These are phyloP conservation scores for Saprolegnia diclina DNA, from an alignment of 352 stramenopile genomes.

Conservation along the genomic window DNA sequence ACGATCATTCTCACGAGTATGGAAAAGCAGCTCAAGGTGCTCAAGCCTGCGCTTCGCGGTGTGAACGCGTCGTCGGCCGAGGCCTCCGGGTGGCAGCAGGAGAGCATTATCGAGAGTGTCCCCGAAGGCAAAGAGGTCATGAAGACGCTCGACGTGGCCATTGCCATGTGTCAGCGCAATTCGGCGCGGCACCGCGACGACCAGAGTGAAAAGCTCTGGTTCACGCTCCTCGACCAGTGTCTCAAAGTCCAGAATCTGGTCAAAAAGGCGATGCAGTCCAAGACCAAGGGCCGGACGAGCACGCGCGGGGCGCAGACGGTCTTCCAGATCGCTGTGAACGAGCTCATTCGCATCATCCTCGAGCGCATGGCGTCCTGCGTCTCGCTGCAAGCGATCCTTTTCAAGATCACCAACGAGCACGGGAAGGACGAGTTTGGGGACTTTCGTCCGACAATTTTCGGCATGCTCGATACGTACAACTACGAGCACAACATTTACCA, in stretches of 20 bases:
- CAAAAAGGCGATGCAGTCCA: conserved; percentile 80
- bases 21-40: conserved; percentile 88
- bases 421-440: conserved; percentile 90
- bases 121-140: conserved; percentile 72
- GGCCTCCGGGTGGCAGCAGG: conserved; percentile 36
- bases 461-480: conserved; percentile 91
- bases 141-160: conserved; percentile 84
- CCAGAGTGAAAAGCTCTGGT: conserved; percentile 92
- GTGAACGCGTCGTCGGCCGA: conserved; percentile 53
- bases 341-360: conserved; percentile 91
- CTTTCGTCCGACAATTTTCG: conserved; percentile 91
- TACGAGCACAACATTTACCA: conserved; percentile 89
- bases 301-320: conserved; percentile 68
- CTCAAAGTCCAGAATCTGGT: conserved; percentile 90
- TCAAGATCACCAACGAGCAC: conserved; percentile 94
- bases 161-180: conserved; percentile 93
- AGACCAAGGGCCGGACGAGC: conserved; percentile 53
- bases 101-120: conserved; percentile 77
- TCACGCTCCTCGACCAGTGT: conserved; percentile 91
- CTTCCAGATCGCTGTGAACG: conserved; percentile 84
- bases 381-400: conserved; percentile 89
- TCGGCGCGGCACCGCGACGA: conserved; percentile 75
- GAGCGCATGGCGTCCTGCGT: conserved; percentile 92
- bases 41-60: conserved; percentile 79
- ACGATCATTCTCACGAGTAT: conserved; percentile 90